Base-by-base conservation (phyloP, 2,329 filamentous ascomycete genomes). In the Cladosporium sp. region DNA sequence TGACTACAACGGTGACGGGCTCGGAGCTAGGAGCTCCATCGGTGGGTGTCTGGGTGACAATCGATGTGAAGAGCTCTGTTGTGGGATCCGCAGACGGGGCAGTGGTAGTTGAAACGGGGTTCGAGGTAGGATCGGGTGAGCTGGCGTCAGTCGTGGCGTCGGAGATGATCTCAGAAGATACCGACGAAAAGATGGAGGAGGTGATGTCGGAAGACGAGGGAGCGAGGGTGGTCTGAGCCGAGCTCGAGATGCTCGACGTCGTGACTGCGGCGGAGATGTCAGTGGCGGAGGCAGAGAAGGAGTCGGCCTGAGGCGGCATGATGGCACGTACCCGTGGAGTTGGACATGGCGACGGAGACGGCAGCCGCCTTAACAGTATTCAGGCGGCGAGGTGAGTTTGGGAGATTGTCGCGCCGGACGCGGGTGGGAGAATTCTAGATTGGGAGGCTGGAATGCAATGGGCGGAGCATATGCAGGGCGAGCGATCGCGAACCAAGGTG, bases 1-100 rank as follows among this genome's bases (percentile, higher is more conserved):
- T 62, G 35, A 62, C 56, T 40, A 64, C 56, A n/a, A 63, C 59
- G n/a, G 58, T 60, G 19, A 59, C 51, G 10, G 57, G 56, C 13
- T 42, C 53, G 9, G 46, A 34, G 19, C 52, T 43, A 28, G 46
- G 49, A 35, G 54, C 57, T 13, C 42, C 38, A 40, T 52, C 52
- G 10, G 10, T n/a, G 35, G 13, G 11, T 9, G 35, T 38, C 51
- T 59, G 46, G 1, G 60, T 61, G 40, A 63, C 55, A 32, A 62
- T 53, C 2, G 60, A 62, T 10, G 60, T 62, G 46, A 61, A 43
- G 45, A 58, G 38, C 18, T 58, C 51, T 28, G 61, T 63, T 6
- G 60, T 54, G 9, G 55, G 48, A n/a, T 55, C 45, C n/a, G 35
- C 48, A 8, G 59, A 55, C 14, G 61, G 54, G 8, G 58, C 61